These are phyloP conservation scores for Trametes sanguinea DNA, from an alignment of 768 basidiomycete species.

Conservation along the genomic window DNA sequence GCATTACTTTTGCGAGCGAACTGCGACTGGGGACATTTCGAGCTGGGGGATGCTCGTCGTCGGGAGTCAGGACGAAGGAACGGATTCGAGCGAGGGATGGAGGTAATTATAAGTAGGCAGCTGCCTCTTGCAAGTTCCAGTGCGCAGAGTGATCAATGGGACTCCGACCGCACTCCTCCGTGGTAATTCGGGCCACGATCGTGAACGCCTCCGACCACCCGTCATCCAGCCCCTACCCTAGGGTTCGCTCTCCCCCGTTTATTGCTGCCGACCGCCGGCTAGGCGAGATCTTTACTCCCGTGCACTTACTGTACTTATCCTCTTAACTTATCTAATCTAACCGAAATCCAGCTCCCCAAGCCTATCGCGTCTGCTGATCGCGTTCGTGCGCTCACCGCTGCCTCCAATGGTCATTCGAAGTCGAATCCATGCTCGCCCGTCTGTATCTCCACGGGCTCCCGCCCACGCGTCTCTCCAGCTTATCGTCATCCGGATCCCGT, in stretches of 20 bases:
- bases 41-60: conserved; percentile 7
- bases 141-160: too few relatives aligned
- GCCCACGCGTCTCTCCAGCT: neutral
- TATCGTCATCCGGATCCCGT: conserved; percentile 6
- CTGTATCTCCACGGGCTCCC: conserved; percentile 6
- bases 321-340: neutral
- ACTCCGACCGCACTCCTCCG: neutral
- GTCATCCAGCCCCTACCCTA: conserved; percentile 5
- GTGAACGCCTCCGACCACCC: neutral
- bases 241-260: neutral
- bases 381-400: neutral
- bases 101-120: conserved; percentile 8
- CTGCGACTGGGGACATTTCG: conserved; percentile 10
- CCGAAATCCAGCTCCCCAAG: neutral
- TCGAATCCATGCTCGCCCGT: conserved; percentile 6
- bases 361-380: conserved; percentile 9
- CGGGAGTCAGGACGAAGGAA: conserved; percentile 4
- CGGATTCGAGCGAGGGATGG: neutral
- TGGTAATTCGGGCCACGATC: conserved; percentile 20
- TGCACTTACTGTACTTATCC: too few relatives aligned
- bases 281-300: too few relatives aligned
- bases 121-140: neutral
- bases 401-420: conserved; percentile 2
- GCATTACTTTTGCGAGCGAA: conserved; percentile 1
- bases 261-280: neutral